A percentile compares a stretch with the other conserved stretches of the same genome.
Evolutionary conservation across 169 alveolate species (phyloP).

Genomic region (Babesia bovis): DNA sequence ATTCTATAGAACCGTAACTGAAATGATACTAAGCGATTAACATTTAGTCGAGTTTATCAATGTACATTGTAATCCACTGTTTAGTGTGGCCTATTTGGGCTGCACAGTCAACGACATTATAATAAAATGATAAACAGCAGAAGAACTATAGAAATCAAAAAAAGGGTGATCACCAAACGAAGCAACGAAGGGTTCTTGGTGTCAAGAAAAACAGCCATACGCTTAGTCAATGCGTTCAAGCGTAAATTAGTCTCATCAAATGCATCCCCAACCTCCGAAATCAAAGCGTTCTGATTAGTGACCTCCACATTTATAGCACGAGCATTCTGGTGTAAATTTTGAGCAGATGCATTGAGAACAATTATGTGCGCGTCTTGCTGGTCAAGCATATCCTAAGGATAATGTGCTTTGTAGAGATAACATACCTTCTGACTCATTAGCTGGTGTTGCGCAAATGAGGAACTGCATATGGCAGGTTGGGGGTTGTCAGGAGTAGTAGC

Average conservation of each 20-base stretch:
- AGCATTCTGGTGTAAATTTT: conserved; percentile 47
- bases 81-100: no score
- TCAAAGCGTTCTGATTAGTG: conserved; percentile 36
- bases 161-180: conserved; percentile 39
- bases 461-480: neutral
- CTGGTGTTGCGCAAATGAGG: conserved; percentile 24
- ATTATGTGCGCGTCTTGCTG: conserved; percentile 57
- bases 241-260: conserved; percentile 54
- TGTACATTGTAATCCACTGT: no score
- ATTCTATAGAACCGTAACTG: no score
- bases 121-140: conserved; percentile 42
- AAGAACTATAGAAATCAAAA: conserved; percentile 36
- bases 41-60: no score
- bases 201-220: conserved; percentile 53
- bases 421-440: conserved; percentile 52
- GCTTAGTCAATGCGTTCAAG: conserved; percentile 32
- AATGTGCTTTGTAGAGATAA: no score
- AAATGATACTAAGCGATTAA: no score
- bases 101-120: no score
- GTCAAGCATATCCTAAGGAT: conserved; percentile 36
- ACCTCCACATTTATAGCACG: conserved; percentile 51
- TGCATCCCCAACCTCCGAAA: conserved; percentile 17
- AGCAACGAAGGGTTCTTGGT: conserved; percentile 64
- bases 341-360: conserved; percentile 46
- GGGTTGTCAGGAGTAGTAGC: neutral